phyloP scores from a whole-genome alignment of 768 basidiomycete genomes.

The Brasilioporus rufonigricans region DNA sequence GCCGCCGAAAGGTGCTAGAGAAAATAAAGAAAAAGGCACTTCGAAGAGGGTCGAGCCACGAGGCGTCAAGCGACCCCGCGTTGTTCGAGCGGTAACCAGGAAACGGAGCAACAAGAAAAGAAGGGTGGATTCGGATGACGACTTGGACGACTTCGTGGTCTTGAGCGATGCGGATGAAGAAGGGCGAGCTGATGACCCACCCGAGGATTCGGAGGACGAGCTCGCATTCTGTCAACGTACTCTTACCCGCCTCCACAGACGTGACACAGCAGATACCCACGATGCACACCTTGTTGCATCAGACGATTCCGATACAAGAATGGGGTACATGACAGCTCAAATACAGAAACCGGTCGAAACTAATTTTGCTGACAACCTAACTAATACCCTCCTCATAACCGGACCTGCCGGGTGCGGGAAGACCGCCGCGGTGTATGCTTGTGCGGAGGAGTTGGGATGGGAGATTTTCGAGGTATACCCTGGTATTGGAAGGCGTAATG shows the following conservation, averaged over 20 bases:
- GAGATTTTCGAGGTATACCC: conserved; percentile 97
- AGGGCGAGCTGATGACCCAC: conserved; percentile 29
- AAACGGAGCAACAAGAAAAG: conserved; percentile 51
- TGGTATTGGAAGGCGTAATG: conserved; percentile 87
- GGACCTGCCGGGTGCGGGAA: conserved; percentile 90
- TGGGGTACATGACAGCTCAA: conserved; percentile 5
- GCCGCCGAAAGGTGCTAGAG: not conserved
- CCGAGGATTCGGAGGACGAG: conserved; percentile 40
- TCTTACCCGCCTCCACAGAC: conserved; percentile 16
- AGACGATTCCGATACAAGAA: conserved; percentile 1
- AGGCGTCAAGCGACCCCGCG: conserved; percentile 55
- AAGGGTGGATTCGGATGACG: conserved; percentile 52
- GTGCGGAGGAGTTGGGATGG: conserved; percentile 92
- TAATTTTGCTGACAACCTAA: conserved; percentile 49
- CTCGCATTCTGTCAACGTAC: conserved; percentile 27
- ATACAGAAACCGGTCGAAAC: conserved; percentile 12
- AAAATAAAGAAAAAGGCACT: conserved; percentile 20
- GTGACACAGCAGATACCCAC: not conserved
- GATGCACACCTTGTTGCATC: not conserved
- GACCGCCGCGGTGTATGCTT: conserved; percentile 90
- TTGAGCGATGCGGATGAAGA: conserved; percentile 36
- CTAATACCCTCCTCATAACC: conserved; percentile 81
- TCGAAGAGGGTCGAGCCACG: conserved; percentile 28
- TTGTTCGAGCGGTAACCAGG: conserved; percentile 54
- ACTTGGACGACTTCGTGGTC: conserved; percentile 58